phyloP scores from a whole-genome alignment of 2,329 filamentous ascomycete species.

The Fusarium sp. region DNA sequence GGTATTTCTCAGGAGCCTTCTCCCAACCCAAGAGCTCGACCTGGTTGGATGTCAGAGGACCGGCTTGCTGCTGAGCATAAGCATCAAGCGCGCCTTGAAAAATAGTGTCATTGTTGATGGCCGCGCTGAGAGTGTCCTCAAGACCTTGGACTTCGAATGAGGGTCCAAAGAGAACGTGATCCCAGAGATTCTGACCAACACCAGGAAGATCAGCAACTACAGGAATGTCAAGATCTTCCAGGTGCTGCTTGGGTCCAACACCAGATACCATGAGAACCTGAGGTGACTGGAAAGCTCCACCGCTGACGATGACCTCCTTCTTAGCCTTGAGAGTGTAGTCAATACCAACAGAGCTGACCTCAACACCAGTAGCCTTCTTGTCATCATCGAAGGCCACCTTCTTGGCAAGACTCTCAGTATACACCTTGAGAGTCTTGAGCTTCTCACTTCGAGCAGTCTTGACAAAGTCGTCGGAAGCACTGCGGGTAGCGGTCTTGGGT shows the following conservation, averaged over 20 bases:
- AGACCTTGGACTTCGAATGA: conserved; percentile 36
- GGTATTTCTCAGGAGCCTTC: conserved; percentile 38
- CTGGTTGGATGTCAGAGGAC: conserved; percentile 38
- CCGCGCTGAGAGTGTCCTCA: conserved; percentile 36
- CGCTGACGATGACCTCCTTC: conserved; percentile 35
- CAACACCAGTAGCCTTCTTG: conserved; percentile 54
- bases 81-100: conserved; percentile 25
- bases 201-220: conserved; percentile 27
- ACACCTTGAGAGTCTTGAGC: conserved; percentile 52
- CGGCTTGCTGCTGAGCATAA: conserved; percentile 26
- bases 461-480: conserved; percentile 43
- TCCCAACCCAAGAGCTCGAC: conserved; percentile 42
- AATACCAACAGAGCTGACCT: conserved; percentile 23
- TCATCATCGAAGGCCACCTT: conserved; percentile 56
- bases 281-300: conserved; percentile 31
- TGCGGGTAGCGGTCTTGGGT: conserved; percentile 37
- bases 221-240: conserved; percentile 21
- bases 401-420: conserved; percentile 54
- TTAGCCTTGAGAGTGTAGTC: conserved; percentile 28
- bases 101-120: conserved; percentile 26
- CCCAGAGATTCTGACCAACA: conserved; percentile 38
- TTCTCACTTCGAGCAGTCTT: conserved; percentile 40
- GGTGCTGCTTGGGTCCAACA: conserved; percentile 19
- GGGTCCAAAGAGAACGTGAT: conserved; percentile 34
- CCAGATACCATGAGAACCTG: conserved; percentile 40